Evolutionary conservation across 108 stramenopile genomes (phyloP), one percentile per base, ranked within the genome.

Genomic region (Cyclostephanos tholiformis): DNA sequence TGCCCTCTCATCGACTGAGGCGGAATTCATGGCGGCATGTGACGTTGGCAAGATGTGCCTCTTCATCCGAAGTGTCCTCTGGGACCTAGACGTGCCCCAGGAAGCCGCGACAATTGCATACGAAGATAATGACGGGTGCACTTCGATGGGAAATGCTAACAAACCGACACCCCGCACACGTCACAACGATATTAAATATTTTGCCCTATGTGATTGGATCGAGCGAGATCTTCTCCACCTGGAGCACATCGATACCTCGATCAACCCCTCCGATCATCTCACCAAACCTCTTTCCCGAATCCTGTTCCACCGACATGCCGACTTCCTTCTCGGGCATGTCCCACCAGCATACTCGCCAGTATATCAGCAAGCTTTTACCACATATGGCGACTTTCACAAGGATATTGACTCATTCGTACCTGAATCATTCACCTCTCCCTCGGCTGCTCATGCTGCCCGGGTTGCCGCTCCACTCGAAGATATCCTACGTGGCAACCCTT

Each of bases 41-140:
- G 74, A 2, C 71, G n/a, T 71, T 52, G 27, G 52, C 32, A 61
- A 55, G n/a, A n/a, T 23, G 51, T 84, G 23, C 76, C 66, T 26
- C n/a, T n/a, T n/a, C n/a, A 13, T 80, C 9, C 51, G 58, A 6
- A 65, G 58, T 12, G 80, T 84, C 19, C 22, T 79, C 3, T 75
- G 41, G 8, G 83, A 84, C 14, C 63, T 84, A 22, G 68, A 46
- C 32, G 60, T 74, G n/a, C n/a, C n/a, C n/a, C n/a, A n/a, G n/a
- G n/a, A n/a, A n/a, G n/a, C n/a, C n/a, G n/a, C n/a, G n/a, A n/a
- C n/a, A n/a, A n/a, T n/a, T n/a, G n/a, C n/a, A n/a, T n/a, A n/a
- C n/a, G n/a, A n/a, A n/a, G n/a, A n/a, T n/a, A n/a, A n/a, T n/a
- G n/a, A n/a, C n/a, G n/a, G n/a, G n/a, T n/a, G n/a, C n/a, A n/a